Conservation (phyloP, 2,329 filamentous ascomycete species). For the Chalaropsis ovoidea region DNA sequence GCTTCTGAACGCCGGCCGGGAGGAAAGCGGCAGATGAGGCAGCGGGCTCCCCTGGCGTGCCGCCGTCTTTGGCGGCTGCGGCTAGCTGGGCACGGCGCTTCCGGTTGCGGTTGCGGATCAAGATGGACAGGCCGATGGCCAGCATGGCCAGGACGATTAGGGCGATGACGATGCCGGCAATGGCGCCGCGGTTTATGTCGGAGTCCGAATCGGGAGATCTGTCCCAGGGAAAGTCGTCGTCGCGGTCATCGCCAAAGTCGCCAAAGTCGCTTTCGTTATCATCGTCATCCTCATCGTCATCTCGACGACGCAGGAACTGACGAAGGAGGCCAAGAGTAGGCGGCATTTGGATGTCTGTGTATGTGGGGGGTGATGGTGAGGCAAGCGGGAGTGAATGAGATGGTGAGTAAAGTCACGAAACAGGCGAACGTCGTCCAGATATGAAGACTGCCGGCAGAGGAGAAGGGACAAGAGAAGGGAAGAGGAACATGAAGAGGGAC, state of each 20-base stretch:
- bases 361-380: not conserved
- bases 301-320: slow-evolving; percentile 6
- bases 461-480: not conserved
- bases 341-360: not conserved
- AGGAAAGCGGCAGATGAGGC: not conserved
- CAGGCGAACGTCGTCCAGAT: not conserved
- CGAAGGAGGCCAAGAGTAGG: not conserved
- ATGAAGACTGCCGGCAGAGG: not conserved
- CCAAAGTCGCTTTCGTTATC: not conserved
- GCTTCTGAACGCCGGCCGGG: not conserved
- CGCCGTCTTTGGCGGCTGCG: not conserved
- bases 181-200: not conserved
- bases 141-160: slow-evolving; percentile 15
- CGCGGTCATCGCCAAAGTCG: not conserved
- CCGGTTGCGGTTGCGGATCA: not conserved
- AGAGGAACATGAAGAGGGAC: not conserved
- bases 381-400: not conserved
- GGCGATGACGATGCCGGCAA: slow-evolving; percentile 16
- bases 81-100: not conserved
- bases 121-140: not conserved
- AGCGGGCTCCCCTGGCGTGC: not conserved
- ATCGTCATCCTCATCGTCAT: slow-evolving; percentile 18
- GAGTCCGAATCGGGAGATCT: not conserved
- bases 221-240: not conserved
- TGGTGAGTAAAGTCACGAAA: not conserved